Evolutionary conservation across 345 rosid species (phyloP), one percentile per base, ranked within the genome.

Genomic region (Syzygium oleosum): DNA sequence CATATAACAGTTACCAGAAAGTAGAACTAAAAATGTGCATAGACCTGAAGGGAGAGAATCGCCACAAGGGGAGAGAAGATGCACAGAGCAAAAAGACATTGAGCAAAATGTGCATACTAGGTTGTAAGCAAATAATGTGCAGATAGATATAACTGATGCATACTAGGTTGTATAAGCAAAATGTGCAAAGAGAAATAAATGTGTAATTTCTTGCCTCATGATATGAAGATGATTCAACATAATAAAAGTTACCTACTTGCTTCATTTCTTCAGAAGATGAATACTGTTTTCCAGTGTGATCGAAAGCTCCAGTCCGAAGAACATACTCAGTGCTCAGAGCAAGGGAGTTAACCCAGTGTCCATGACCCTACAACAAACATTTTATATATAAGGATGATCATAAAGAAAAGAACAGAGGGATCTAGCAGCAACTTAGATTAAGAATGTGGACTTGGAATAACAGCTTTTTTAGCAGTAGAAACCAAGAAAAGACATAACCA

Each of bases 281-380:
- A 91, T 92, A 93, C 31, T 90, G 93, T 91, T 93, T 95, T 56
- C 99, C 95, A 86, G 96, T 95, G 92, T 96, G 98, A 91, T 97
- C 98, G 92, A 92, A 97, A 90, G 99, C 99, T 89, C 98, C 99
- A 56, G 99, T 96, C 11, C 98, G 95, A 84, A 97, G 99, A 90
- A 95, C 98, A 88, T 95, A 96, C 79, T 96, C 99, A 0, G 99
- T 97, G 94, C 98, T 97, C 89, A 96, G 90, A 55, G 99, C 99
- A 91, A 97, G 98, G 84, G 99, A 95, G 88, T 97, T 97, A 78
- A 97, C 96, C 99, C 99, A 96, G 92, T 96, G 98, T 14, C 97
- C 99, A 91, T 97, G 99, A 91, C 99, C 99, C 98, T 97, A 73
- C 34, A 88, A 89, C 84, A 87, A 86, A 59, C 15, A 86, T 19